Percentiles rank a stretch among this genome's conserved stretches.
These are phyloP conservation scores for Dactylis glomerata DNA, from an alignment of 176 grass and related monocot species.

Conservation along the genomic window DNA sequence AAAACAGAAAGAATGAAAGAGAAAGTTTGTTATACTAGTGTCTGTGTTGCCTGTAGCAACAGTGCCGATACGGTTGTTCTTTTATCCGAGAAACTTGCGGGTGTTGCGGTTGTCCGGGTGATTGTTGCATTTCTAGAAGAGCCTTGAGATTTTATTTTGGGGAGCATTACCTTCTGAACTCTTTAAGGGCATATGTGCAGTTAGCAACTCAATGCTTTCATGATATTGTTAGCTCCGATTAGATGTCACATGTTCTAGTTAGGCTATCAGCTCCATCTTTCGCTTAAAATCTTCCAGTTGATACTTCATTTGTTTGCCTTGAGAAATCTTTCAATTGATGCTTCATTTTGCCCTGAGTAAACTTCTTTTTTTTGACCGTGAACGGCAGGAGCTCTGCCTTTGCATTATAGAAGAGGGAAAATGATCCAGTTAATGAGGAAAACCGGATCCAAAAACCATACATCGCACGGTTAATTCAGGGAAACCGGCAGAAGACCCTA, in stretches of 20 bases:
- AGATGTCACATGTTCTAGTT: neutral
- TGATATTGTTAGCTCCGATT: neutral
- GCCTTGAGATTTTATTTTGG: neutral
- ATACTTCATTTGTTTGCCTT: conserved; percentile 14
- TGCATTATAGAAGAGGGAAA: too few relatives aligned
- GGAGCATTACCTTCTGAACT: neutral
- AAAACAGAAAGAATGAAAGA: neutral
- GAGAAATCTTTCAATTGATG: conserved; percentile 1
- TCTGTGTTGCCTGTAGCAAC: neutral
- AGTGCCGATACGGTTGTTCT: neutral
- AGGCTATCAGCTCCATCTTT: neutral
- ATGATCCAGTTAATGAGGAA: too few relatives aligned
- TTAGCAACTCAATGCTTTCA: neutral
- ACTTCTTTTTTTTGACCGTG: too few relatives aligned
- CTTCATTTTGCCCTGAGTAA: neutral
- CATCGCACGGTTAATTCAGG: too few relatives aligned
- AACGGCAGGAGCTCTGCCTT: too few relatives aligned
- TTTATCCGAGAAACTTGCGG: neutral
- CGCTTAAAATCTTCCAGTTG: neutral
- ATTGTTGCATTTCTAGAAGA: neutral
- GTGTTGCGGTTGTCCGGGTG: neutral
- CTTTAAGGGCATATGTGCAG: neutral
- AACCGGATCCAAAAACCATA: too few relatives aligned
- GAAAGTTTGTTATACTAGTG: neutral
- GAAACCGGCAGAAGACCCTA: too few relatives aligned